phyloP scores from a whole-genome alignment of 1,139 yeast species.

The Yamadazyma aaseri region DNA sequence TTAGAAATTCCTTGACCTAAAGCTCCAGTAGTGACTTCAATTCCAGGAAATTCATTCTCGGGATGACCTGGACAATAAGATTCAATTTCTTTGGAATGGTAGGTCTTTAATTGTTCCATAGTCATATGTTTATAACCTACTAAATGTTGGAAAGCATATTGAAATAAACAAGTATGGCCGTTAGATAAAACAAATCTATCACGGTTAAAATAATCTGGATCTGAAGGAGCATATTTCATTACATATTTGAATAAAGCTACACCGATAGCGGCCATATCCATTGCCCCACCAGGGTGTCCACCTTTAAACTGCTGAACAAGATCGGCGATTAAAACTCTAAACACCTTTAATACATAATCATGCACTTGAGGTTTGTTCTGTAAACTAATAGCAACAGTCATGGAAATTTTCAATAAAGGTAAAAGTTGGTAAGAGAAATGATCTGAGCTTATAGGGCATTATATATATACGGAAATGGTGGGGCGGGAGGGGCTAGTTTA shows the following conservation, averaged over 20 bases:
- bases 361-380: constrained; percentile 11
- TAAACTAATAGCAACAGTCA: constrained; percentile 7
- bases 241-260: constrained; percentile 33
- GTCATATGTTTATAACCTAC: constrained; percentile 30
- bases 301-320: constrained; percentile 33
- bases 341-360: constrained; percentile 14
- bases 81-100: constrained; percentile 20
- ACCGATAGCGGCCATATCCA: constrained; percentile 42
- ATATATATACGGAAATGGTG: no score
- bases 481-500: no score
- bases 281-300: constrained; percentile 38
- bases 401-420: no score
- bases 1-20: constrained; percentile 39
- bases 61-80: constrained; percentile 36
- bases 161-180: constrained; percentile 33
- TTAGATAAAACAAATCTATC: constrained; percentile 36
- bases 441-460: no score
- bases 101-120: constrained; percentile 27
- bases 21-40: constrained; percentile 40
- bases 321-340: constrained; percentile 24
- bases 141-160: constrained; percentile 29
- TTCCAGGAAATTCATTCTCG: constrained; percentile 33
- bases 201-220: constrained; percentile 30
- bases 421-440: no score
- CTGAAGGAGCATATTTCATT: constrained; percentile 26